Evolutionary conservation across 257 asterid genomes (phyloP).

Genomic region (Solanum corneliomulleri): DNA sequence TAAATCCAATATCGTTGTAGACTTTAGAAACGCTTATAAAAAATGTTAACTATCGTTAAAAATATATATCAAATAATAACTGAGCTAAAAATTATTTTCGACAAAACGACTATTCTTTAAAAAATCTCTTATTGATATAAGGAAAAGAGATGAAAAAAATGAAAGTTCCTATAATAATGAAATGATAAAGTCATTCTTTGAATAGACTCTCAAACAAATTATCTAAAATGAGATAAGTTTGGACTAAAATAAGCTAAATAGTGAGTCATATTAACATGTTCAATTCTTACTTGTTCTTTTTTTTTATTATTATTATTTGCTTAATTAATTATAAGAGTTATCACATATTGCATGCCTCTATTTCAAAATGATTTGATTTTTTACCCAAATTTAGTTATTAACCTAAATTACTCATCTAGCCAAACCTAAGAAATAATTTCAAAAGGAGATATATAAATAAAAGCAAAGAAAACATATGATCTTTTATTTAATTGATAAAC

Average conservation of each 20-base stretch:
- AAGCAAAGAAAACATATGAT: not conserved
- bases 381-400: too few species aligned
- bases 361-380: not conserved
- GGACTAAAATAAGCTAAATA: not conserved
- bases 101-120: too few species aligned
- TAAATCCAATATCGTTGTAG: too few species aligned
- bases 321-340: not conserved
- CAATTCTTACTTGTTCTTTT: too few species aligned
- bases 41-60: too few species aligned
- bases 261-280: not conserved
- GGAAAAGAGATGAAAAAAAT: too few species aligned
- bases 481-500: not conserved
- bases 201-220: not conserved
- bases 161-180: too few species aligned
- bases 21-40: too few species aligned
- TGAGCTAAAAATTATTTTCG: too few species aligned
- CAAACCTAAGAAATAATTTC: not conserved
- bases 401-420: not conserved
- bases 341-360: not conserved
- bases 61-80: too few species aligned
- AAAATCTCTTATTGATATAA: too few species aligned
- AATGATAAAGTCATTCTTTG: not conserved
- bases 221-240: not conserved
- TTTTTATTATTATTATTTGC: too few species aligned
- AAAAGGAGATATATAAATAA: not conserved